phyloP scores from a whole-genome alignment of 2,329 filamentous ascomycete species.

The Volutella citrinella region DNA sequence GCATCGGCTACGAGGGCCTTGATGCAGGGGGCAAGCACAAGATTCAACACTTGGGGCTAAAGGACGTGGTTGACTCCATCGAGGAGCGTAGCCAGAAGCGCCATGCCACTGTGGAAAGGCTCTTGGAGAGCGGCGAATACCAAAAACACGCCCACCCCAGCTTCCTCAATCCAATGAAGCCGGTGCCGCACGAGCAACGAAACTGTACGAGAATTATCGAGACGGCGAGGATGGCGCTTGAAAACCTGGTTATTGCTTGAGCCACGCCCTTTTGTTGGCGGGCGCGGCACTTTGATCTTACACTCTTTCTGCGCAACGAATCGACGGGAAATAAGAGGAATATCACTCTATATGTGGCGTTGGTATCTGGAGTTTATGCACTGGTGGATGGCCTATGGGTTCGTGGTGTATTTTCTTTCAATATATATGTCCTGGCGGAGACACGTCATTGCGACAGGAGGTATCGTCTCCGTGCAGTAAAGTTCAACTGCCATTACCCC shows the following conservation, averaged over 20 bases:
- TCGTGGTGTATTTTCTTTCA: too few species aligned
- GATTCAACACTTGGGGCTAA: conserved; percentile 38
- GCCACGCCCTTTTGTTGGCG: too few species aligned
- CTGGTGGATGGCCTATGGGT: too few species aligned
- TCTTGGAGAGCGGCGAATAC: conserved; percentile 38
- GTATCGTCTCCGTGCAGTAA: too few species aligned
- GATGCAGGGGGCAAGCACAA: conserved; percentile 10
- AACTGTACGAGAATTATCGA: conserved; percentile 52
- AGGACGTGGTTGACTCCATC: conserved; percentile 51
- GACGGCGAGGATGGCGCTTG: conserved; percentile 51
- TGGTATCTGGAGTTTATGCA: too few species aligned
- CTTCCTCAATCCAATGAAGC: conserved; percentile 20
- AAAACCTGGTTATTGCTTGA: conserved; percentile 53
- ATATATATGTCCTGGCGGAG: too few species aligned
- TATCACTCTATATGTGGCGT: too few species aligned
- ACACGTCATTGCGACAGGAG: too few species aligned
- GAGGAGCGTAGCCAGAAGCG: conserved; percentile 47
- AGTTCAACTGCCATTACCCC: too few species aligned
- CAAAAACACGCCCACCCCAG: conserved; percentile 22
- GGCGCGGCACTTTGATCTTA: too few species aligned
- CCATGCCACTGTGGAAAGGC: conserved; percentile 48
- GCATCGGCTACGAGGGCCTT: conserved; percentile 34
- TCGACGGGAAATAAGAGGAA: too few species aligned
- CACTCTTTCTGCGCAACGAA: too few species aligned
- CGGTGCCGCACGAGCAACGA: conserved; percentile 32